Conservation (phyloP, 345 rosid genomes). For the Eucalyptus pauciflora region DNA sequence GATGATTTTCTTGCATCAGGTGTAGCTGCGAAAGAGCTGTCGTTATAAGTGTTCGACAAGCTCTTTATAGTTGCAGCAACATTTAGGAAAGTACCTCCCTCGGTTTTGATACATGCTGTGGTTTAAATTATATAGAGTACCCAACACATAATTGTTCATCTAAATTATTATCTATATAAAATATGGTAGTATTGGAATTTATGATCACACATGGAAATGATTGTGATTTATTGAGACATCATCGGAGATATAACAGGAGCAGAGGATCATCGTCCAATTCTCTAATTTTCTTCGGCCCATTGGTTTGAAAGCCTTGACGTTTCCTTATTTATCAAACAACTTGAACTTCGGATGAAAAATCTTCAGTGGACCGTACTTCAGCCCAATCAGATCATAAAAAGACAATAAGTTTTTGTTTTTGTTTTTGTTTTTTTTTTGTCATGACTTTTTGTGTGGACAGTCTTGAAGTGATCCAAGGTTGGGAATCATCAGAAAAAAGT, state of each 20-base stretch:
- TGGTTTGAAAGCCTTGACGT: neutral
- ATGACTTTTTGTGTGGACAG: neutral
- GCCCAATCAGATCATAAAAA: neutral
- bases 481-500: neutral
- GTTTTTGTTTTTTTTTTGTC: neutral
- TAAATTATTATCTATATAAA: neutral
- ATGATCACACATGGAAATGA: neutral
- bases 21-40: neutral
- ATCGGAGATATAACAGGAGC: no score
- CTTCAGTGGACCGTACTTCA: neutral
- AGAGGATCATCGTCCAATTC: neutral
- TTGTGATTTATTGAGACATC: neutral
- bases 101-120: neutral
- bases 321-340: neutral
- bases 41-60: neutral
- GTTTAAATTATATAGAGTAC: neutral
- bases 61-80: neutral
- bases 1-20: neutral
- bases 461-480: neutral
- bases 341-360: neutral
- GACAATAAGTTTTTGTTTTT: neutral
- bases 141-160: neutral
- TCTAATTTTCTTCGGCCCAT: neutral
- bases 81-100: neutral
- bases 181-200: neutral